These are phyloP conservation scores for Teratosphaeria gauchensis DNA, from an alignment of 2,329 filamentous ascomycete genomes.

Conservation along the genomic window DNA sequence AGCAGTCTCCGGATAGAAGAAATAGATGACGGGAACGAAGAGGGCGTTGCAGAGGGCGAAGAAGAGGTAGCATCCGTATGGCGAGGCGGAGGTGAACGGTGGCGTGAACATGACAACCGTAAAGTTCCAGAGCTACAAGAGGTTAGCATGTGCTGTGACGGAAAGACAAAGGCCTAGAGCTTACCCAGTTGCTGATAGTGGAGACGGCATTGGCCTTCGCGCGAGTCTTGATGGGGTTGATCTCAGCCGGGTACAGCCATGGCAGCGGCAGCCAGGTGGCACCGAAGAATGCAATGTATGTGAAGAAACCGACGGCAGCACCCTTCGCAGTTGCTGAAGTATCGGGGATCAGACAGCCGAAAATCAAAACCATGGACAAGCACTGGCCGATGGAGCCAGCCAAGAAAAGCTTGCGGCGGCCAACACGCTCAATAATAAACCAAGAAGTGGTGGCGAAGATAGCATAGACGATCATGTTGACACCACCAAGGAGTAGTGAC, in stretches of 20 bases:
- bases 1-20: conserved; percentile 44
- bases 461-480: conserved; percentile 48
- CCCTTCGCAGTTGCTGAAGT: conserved; percentile 31
- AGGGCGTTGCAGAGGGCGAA: conserved; percentile 43
- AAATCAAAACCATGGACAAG: conserved; percentile 42
- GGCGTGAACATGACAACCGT: conserved; percentile 33
- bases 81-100: conserved; percentile 20
- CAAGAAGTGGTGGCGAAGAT: conserved; percentile 50
- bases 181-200: conserved; percentile 43
- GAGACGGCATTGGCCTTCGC: conserved; percentile 47
- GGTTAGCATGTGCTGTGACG: neutral
- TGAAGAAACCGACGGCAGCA: conserved; percentile 53
- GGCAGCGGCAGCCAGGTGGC: conserved; percentile 37
- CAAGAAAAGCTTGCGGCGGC: conserved; percentile 34
- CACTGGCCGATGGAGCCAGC: conserved; percentile 41
- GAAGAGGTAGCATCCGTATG: conserved; percentile 30
- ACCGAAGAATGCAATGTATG: conserved; percentile 60
- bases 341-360: conserved; percentile 32
- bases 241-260: conserved; percentile 24
- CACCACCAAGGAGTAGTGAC: conserved; percentile 35
- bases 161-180: conserved; percentile 34
- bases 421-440: conserved; percentile 56
- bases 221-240: conserved; percentile 46
- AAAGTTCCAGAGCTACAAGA: conserved; percentile 5
- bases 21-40: conserved; percentile 49